These are phyloP conservation scores for Blastomyces gilchristii DNA, from an alignment of 2,329 filamentous ascomycete species.

Conservation along the genomic window DNA sequence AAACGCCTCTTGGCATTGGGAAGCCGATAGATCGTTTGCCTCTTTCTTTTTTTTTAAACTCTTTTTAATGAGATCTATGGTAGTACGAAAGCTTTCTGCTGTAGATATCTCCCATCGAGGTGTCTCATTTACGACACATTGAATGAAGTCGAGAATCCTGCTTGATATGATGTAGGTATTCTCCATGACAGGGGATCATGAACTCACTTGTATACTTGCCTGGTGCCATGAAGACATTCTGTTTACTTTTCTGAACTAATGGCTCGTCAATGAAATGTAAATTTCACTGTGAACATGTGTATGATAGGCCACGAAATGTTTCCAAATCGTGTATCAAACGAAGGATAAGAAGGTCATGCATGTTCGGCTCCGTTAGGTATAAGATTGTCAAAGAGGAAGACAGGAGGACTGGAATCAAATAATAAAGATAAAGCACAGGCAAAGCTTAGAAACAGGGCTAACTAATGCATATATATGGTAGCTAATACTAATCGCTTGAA, in stretches of 20 bases:
- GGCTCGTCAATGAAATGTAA: background rate
- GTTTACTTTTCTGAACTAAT: background rate
- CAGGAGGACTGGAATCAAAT: background rate
- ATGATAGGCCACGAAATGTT: background rate
- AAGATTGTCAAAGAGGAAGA: background rate
- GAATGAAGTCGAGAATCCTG: background rate
- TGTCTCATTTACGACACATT: too few relatives aligned
- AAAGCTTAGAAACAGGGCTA: background rate
- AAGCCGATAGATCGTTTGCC: slow-evolving; percentile 19
- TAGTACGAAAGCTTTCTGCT: background rate
- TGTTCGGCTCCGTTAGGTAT: background rate
- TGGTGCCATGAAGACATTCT: background rate
- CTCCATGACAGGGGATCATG: background rate
- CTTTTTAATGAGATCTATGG: background rate
- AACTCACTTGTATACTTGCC: background rate
- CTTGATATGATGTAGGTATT: background rate
- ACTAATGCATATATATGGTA: background rate
- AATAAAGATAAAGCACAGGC: background rate
- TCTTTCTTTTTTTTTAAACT: background rate
- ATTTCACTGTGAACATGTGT: background rate
- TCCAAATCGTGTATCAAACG: background rate
- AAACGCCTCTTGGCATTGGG: slow-evolving; percentile 29
- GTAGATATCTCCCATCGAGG: background rate
- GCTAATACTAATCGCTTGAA: background rate
- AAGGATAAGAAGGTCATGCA: background rate